phyloP scores from a whole-genome alignment of 371 early-diverging fungal genomes.

The Dinochytrium kinnereticum region DNA sequence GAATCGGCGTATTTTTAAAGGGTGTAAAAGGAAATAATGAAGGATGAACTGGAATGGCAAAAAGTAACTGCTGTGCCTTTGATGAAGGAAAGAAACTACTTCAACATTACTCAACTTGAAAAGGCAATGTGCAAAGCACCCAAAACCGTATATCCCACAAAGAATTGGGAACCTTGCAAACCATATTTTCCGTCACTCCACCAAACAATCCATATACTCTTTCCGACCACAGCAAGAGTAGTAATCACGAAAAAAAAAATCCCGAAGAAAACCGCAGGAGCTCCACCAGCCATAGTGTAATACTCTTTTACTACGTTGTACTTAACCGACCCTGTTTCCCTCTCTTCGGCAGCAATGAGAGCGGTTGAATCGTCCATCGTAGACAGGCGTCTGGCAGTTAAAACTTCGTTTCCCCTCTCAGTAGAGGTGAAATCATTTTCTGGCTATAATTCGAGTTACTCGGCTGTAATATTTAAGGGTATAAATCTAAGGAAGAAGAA shows the following conservation, averaged over 20 bases:
- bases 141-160: background rate
- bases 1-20: too few relatives aligned
- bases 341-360: constrained; percentile 5
- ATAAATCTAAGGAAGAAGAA: background rate
- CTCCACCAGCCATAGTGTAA: background rate
- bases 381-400: background rate
- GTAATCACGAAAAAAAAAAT: constrained; percentile 24
- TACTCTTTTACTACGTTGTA: background rate
- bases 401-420: too few relatives aligned
- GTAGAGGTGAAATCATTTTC: too few relatives aligned
- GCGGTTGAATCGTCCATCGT: background rate
- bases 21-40: too few relatives aligned
- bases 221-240: constrained; percentile 20
- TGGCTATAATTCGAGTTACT: too few relatives aligned
- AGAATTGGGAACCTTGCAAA: background rate
- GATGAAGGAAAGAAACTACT: background rate
- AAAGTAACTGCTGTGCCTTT: too few relatives aligned
- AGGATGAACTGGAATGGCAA: too few relatives aligned
- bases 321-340: background rate
- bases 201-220: constrained; percentile 37
- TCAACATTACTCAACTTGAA: background rate
- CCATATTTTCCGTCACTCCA: constrained; percentile 32
- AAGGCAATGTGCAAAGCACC: background rate
- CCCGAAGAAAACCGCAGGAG: background rate
- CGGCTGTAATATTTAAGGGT: too few relatives aligned